Evolutionary conservation across 31 red algal genomes (phyloP).

Genomic region (Asparagopsis taxiformis): DNA sequence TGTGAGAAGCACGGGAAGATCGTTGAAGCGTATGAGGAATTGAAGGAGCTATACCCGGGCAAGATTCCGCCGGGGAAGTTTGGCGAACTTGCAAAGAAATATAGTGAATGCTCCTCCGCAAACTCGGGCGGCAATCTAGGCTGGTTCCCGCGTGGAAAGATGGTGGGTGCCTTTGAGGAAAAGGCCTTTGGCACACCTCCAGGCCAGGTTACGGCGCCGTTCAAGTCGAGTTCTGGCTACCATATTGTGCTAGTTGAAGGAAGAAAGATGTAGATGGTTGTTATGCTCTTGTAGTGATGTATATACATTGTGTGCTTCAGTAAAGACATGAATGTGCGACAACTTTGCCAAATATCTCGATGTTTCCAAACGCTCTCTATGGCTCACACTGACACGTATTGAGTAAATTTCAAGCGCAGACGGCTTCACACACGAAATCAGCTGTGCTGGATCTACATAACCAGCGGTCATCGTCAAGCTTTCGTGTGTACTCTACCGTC

Average conservation of each 20-base stretch:
- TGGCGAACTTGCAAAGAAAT: conserved; percentile 82
- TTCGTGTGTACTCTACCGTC: too few species aligned
- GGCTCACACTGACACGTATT: too few species aligned
- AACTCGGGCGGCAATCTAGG: conserved; percentile 94
- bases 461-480: too few species aligned
- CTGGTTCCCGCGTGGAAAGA: conserved; percentile 94
- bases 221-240: conserved; percentile 85
- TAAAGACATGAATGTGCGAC: too few species aligned
- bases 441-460: too few species aligned
- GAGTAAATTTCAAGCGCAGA: too few species aligned
- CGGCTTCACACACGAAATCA: too few species aligned
- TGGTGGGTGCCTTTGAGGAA: conserved; percentile 91
- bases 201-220: conserved; percentile 77
- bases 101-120: conserved; percentile 84
- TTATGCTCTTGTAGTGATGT: too few species aligned
- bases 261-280: conserved; percentile 77
- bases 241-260: conserved; percentile 88
- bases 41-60: conserved; percentile 71
- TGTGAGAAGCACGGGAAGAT: conserved; percentile 94
- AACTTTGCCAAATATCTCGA: too few species aligned
- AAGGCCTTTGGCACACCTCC: conserved; percentile 80
- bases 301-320: too few species aligned
- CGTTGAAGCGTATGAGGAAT: conserved; percentile 69
- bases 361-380: too few species aligned
- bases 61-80: conserved; percentile 81